Conservation (phyloP, 352 stramenopile genomes). For the Phytophthora lateralis region DNA sequence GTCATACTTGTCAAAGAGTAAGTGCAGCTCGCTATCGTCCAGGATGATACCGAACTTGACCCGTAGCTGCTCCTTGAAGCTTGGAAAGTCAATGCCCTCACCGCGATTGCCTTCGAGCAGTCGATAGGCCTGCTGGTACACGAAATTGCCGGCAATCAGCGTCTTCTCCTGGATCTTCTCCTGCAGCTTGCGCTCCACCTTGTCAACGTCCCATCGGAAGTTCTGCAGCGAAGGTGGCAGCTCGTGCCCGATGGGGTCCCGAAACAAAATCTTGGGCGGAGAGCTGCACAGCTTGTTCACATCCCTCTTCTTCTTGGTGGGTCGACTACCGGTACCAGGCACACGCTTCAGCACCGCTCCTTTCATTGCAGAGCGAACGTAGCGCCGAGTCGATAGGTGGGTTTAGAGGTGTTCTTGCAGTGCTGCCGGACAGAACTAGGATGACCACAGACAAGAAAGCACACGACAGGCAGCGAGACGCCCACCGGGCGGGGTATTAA, state of each 20-base stretch:
- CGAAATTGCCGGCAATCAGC: constrained; percentile 83
- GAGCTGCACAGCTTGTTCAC: constrained; percentile 47
- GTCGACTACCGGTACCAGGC: constrained; percentile 9
- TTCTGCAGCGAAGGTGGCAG: constrained; percentile 68
- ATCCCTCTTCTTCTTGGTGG: constrained; percentile 38
- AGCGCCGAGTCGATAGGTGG: constrained; percentile 2
- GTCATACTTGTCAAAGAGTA: constrained; percentile 89
- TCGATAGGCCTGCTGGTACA: constrained; percentile 87
- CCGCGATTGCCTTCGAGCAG: constrained; percentile 75
- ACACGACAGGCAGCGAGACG: constrained; percentile 2
- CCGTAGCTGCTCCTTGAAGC: constrained; percentile 75
- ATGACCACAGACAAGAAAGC: constrained; percentile 20
- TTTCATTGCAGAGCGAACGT: constrained; percentile 41
- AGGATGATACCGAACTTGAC: constrained; percentile 85
- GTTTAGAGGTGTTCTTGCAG: constrained; percentile 14
- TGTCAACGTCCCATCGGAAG: constrained; percentile 80
- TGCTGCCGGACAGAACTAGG: constrained; percentile 10
- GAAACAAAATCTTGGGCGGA: constrained; percentile 62
- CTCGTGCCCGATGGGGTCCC: constrained; percentile 62
- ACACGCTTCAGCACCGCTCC: constrained; percentile 45
- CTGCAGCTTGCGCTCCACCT: constrained; percentile 83
- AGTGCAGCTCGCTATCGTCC: constrained; percentile 67
- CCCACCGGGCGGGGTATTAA: constrained; percentile 14
- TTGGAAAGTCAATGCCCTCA: constrained; percentile 78
- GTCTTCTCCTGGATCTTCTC: constrained; percentile 89